Conservation (phyloP, 2,329 filamentous ascomycete genomes). For the Colletotrichum salicis region DNA sequence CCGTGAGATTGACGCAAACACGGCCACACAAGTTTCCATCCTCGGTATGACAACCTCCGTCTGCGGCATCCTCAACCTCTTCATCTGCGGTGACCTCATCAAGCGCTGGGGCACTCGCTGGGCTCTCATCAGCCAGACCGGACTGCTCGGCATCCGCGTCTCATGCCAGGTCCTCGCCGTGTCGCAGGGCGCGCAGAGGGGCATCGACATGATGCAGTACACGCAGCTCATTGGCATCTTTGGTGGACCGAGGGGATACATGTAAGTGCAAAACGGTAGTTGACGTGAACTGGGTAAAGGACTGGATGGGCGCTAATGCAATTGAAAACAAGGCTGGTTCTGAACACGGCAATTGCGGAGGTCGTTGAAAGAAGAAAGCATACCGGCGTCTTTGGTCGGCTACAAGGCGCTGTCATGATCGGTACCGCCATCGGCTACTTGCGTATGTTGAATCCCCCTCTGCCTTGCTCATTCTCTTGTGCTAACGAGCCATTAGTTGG, state of each 20-base stretch:
- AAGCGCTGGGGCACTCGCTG: slow-evolving; percentile 72
- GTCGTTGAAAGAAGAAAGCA: slow-evolving; percentile 68
- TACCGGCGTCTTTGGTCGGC: slow-evolving; percentile 72
- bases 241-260: slow-evolving; percentile 75
- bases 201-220: slow-evolving; percentile 75
- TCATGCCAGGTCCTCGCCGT: slow-evolving; percentile 73
- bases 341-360: slow-evolving; percentile 76
- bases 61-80: slow-evolving; percentile 74
- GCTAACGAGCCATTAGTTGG: slow-evolving; percentile 55
- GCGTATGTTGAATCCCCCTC: slow-evolving; percentile 45
- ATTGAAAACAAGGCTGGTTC: slow-evolving; percentile 58
- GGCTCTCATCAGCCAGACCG: slow-evolving; percentile 71
- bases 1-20: slow-evolving; percentile 72
- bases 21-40: slow-evolving; percentile 71
- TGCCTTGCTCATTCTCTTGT: neutral
- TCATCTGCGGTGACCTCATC: slow-evolving; percentile 74
- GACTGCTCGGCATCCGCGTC: slow-evolving; percentile 72
- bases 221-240: slow-evolving; percentile 76
- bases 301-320: neutral
- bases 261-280: slow-evolving; percentile 48
- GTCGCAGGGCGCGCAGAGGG: slow-evolving; percentile 65
- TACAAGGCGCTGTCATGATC: slow-evolving; percentile 75
- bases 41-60: slow-evolving; percentile 75
- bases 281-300: no score
- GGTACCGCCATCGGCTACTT: slow-evolving; percentile 73